A percentile compares a stretch with the other conserved stretches of the same genome.
Evolutionary conservation across 1,139 yeast species (phyloP).

Genomic region (Yamadazyma kanchanaburiensis): DNA sequence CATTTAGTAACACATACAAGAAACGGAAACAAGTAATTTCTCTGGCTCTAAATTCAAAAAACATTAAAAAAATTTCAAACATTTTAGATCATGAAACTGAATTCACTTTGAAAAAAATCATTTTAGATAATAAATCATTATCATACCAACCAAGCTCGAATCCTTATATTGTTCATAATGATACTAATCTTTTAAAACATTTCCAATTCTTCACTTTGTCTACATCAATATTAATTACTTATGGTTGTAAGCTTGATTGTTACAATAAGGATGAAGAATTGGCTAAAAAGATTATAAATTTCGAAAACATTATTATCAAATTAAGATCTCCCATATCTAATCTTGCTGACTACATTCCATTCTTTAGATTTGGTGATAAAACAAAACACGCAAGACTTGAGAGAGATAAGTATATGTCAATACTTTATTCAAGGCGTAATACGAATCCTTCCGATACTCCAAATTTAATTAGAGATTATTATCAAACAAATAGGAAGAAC

Average conservation of each 20-base stretch:
- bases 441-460: neutral
- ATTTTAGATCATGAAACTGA: conserved; percentile 46
- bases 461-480: conserved; percentile 5
- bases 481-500: conserved; percentile 5
- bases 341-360: conserved; percentile 59
- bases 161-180: conserved; percentile 14
- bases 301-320: conserved; percentile 63
- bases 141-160: conserved; percentile 21
- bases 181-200: conserved; percentile 38
- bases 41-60: conserved; percentile 41
- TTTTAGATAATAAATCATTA: conserved; percentile 18
- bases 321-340: conserved; percentile 64
- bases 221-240: conserved; percentile 55
- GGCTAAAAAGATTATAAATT: conserved; percentile 52
- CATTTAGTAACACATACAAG: conserved; percentile 54
- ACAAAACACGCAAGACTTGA: conserved; percentile 39
- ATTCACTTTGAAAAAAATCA: conserved; percentile 22
- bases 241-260: conserved; percentile 54
- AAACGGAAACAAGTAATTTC: conserved; percentile 54
- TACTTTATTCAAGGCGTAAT: conserved; percentile 17
- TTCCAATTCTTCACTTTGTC: conserved; percentile 56
- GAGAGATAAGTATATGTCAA: conserved; percentile 55
- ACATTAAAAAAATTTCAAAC: conserved; percentile 26
- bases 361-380: conserved; percentile 30
- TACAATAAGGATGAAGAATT: conserved; percentile 35